Evolutionary conservation across 805 yeast species (phyloP), one percentile per base, ranked within the genome.

Genomic region (Trichomonascus vanleenenianus): DNA sequence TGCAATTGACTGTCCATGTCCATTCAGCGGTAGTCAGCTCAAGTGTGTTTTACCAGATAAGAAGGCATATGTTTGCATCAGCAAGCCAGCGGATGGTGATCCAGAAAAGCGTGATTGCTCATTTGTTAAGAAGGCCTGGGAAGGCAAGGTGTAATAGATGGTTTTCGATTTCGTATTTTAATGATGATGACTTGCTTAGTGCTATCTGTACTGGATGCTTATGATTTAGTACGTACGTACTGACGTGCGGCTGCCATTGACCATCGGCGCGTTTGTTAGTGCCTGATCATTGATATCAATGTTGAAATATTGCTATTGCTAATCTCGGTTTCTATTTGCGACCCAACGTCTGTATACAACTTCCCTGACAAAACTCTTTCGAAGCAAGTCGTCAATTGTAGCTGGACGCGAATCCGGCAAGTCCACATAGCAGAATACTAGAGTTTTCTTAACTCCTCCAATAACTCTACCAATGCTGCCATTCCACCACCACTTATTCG

Each of bases 1-100:
- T 1, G 78, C 86, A 0, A 54, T 72, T 6, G 84, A 81, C 43
- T 93, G 98, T 61, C 96, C 97, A 1, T 93, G 98, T 61, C 87
- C 86, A 2, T 91, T 78, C 59, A 93, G 96, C 1, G 77, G 79
- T 48, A 81, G 94, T 1, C 96, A 91, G 60, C 57, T 85, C 50
- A 83, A 85, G 57, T 93, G 98, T 63, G 60, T 74, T 2, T 67
- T 85, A 35, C 95, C 96, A 0, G 80, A 77, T 51, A 73, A 78
- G 15, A 65, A 70, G 30, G 75, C 75, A 45, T 83, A 70, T 58
- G 72, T 89, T 12, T 93, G 98, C 62, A 83, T 93, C 36, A 83
- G 96, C 16, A 84, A 83, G 54, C 91, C 95, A 1, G 79, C 85
- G 2, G 73, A 76, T 15, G 67, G 65, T 16, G 62, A 63, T 39